Evolutionary conservation across 169 alveolate species (phyloP).

Genomic region (Plasmodium yoelii): DNA sequence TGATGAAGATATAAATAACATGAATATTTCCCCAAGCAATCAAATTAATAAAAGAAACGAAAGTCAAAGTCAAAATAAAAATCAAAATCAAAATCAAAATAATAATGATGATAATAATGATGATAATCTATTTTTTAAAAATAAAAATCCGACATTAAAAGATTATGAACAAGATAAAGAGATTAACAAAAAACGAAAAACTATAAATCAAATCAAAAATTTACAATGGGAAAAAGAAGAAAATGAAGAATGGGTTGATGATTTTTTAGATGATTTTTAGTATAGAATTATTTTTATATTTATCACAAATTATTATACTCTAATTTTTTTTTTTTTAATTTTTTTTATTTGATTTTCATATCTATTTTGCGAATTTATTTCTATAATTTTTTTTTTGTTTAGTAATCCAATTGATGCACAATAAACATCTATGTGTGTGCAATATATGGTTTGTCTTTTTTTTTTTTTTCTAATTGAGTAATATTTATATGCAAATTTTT

Average conservation of each 20-base stretch:
- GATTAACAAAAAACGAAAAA: slow-evolving; percentile 48
- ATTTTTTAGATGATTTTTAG: slow-evolving; percentile 63
- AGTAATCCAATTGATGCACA: too few species aligned
- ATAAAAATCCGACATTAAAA: background rate
- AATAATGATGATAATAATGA: slow-evolving; percentile 32
- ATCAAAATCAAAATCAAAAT: background rate
- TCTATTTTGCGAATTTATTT: too few species aligned
- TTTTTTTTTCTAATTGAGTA: too few species aligned
- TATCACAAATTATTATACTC: too few species aligned
- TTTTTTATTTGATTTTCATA: too few species aligned
- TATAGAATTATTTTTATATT: background rate
- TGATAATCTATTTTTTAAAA: slow-evolving; percentile 12
- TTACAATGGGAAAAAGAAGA: slow-evolving; percentile 53
- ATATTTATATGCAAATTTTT: too few species aligned
- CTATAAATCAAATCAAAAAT: slow-evolving; percentile 41
- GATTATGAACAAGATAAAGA: slow-evolving; percentile 42
- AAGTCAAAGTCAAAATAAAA: too few species aligned
- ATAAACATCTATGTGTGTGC: too few species aligned
- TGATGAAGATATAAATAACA: slow-evolving; percentile 1
- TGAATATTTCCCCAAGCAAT: slow-evolving; percentile 30
- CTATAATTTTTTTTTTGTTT: too few species aligned
- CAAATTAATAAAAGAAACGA: slow-evolving; percentile 25
- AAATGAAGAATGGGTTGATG: slow-evolving; percentile 77
- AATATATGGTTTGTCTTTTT: too few species aligned
- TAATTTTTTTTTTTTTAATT: too few species aligned